Base-by-base conservation (phyloP, 805 yeast genomes). In the Scheffersomyces stipitis region DNA sequence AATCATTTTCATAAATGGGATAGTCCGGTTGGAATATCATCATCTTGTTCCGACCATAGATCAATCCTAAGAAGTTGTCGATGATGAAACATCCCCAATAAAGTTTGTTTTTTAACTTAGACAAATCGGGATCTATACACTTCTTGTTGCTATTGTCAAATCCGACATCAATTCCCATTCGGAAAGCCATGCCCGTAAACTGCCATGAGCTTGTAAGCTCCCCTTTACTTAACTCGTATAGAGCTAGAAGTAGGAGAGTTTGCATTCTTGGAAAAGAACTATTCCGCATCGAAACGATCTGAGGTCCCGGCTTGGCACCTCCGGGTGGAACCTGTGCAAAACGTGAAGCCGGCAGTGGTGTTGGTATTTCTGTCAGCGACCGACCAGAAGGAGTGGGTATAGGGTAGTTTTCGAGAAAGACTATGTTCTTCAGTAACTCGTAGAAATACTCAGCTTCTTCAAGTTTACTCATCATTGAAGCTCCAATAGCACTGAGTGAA, bases 181-280 rank as follows among this genome's bases (percentile, higher is more conserved):
- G 36, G 28, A 46, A 40, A 1, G 46, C 50, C 18, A 46, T 23
- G 9, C 50, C 50, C 5, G 50, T 35, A 6, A 46, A 34, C 27
- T 40, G 24, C 50, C 50, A 46, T 13, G 46, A 40, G 23, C 46
- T 45, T 3, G 49, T 42, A 13, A 45, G 30, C 18, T 41, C 43
- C 1, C 46, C 49, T 31, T 42, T 35, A 2, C 46, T 43, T 17
- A 42, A 35, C 26, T 45, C 49, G 28, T 42, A 45, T 9, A 42
- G 23, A 4, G 49, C 37, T 9, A 45, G 29, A 32, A 45, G 38
- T 8, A 45, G 28, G 8, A 45, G 34, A 3, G 49, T 32, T 26
- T 45, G 49, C 8, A 45, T 15, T 15, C 40, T 38, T 9, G 40
- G 10, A 26, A 44, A 20, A 20, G 24, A 20, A 10, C 24, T 20